phyloP scores from a whole-genome alignment of 139 green algal species.

The Tetraselmis striata region DNA sequence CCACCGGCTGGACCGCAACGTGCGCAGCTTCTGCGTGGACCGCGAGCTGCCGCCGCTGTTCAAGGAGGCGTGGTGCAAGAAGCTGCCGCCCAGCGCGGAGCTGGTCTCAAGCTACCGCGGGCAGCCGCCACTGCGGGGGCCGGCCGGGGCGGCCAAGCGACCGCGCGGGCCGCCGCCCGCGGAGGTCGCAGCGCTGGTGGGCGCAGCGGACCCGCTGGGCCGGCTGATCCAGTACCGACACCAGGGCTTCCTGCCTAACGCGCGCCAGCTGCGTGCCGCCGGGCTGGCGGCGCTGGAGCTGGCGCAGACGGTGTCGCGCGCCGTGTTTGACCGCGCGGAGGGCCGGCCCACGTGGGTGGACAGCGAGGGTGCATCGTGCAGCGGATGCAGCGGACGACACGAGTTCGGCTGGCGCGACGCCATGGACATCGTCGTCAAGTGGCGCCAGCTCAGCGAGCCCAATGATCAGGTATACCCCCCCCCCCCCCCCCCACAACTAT shows the following conservation, averaged over 20 bases:
- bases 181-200: constrained; percentile 33
- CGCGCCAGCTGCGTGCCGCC: constrained; percentile 68
- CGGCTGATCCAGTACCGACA: constrained; percentile 73
- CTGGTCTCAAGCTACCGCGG: constrained; percentile 54
- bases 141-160: constrained; percentile 10
- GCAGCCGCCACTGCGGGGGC: constrained; percentile 38
- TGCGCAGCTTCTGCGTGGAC: constrained; percentile 37
- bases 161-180: constrained; percentile 6
- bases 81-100: constrained; percentile 48
- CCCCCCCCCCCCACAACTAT: no score
- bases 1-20: constrained; percentile 46
- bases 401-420: constrained; percentile 79
- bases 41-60: constrained; percentile 65
- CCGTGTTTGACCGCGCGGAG: constrained; percentile 12
- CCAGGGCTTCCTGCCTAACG: constrained; percentile 76
- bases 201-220: constrained; percentile 56
- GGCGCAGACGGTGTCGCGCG: constrained; percentile 50
- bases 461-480: constrained; percentile 67
- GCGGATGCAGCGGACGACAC: constrained; percentile 35
- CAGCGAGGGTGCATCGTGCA: constrained; percentile 32
- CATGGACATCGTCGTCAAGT: constrained; percentile 86
- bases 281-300: constrained; percentile 73
- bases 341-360: constrained; percentile 17
- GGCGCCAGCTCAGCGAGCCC: constrained; percentile 88
- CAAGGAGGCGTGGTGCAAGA: constrained; percentile 91